Evolutionary conservation across 495 filamentous ascomycete genomes (phyloP).

Genomic region (Tuber microsphaerosporum): DNA sequence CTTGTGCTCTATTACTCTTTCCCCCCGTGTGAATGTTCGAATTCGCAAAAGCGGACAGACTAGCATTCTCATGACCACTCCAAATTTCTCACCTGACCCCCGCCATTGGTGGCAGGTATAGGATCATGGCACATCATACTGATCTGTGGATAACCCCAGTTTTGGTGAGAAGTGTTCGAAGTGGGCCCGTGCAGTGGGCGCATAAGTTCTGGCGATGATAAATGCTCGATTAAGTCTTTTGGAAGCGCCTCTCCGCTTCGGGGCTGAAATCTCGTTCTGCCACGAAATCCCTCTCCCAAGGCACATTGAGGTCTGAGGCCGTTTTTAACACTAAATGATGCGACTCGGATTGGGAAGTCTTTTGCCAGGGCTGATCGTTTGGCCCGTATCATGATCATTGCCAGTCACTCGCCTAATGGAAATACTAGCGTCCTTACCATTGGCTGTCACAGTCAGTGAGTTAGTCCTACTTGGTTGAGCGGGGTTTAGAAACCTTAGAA

Average conservation of each 20-base stretch:
- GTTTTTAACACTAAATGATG: not conserved
- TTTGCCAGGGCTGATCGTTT: not conserved
- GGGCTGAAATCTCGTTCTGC: not conserved
- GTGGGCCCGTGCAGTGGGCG: not conserved
- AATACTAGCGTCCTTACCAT: not conserved
- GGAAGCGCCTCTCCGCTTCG: not conserved
- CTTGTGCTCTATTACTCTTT: not conserved
- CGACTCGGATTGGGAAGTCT: not conserved
- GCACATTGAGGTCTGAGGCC: not conserved
- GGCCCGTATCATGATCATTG: not conserved
- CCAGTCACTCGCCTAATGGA: not conserved
- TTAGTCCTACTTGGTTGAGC: not conserved
- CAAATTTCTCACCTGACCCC: not conserved
- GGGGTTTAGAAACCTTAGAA: not conserved
- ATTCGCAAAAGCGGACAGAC: not conserved
- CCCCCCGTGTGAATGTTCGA: not conserved
- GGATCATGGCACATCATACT: not conserved
- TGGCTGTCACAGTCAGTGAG: not conserved
- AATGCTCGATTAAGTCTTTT: not conserved
- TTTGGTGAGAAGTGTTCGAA: not conserved
- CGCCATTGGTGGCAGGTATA: not conserved
- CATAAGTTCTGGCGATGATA: not conserved
- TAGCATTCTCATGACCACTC: not conserved
- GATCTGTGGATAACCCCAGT: not conserved
- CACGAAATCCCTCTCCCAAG: not conserved